Evolutionary conservation across 176 grass and related monocot species (phyloP).

Genomic region (Carex kokanica): DNA sequence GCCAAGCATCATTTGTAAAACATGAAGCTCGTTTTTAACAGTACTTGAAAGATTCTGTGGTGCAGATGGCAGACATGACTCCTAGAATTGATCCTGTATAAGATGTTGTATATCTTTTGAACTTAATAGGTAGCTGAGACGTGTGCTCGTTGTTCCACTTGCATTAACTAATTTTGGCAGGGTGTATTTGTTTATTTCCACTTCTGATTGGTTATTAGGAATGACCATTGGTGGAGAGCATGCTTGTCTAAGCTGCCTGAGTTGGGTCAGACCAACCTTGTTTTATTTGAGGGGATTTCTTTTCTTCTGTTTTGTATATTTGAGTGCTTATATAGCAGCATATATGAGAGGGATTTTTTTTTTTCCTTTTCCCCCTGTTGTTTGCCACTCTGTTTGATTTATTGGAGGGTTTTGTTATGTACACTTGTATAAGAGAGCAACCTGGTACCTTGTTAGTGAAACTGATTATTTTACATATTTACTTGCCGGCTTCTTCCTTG

Average conservation of each 20-base stretch:
- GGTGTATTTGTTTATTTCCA: constrained; percentile 30
- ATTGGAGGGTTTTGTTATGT: constrained; percentile 17
- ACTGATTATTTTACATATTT: neutral
- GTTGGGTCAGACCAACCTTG: constrained; percentile 32
- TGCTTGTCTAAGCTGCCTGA: constrained; percentile 24
- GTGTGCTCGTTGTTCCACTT: constrained; percentile 35
- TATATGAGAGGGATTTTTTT: constrained; percentile 31
- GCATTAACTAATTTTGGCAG: constrained; percentile 52
- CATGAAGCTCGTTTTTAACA: neutral
- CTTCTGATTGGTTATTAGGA: constrained; percentile 23
- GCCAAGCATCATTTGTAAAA: constrained; percentile 31
- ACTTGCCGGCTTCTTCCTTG: neutral
- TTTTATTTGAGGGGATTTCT: constrained; percentile 31
- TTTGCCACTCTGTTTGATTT: constrained; percentile 21
- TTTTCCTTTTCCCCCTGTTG: neutral
- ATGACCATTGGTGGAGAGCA: constrained; percentile 19
- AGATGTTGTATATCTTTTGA: constrained; percentile 31
- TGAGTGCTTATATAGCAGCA: constrained; percentile 59
- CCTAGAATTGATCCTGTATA: constrained; percentile 32
- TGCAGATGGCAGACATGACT: constrained; percentile 2
- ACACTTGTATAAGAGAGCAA: constrained; percentile 37
- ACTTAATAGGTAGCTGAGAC: constrained; percentile 19
- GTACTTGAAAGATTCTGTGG: neutral
- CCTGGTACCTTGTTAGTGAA: constrained; percentile 23
- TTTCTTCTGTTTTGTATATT: constrained; percentile 57